Evolutionary conservation across 83 land plant species (phyloP), one percentile per base, ranked within the genome.

Genomic region (Diphasiastrum complanatum): DNA sequence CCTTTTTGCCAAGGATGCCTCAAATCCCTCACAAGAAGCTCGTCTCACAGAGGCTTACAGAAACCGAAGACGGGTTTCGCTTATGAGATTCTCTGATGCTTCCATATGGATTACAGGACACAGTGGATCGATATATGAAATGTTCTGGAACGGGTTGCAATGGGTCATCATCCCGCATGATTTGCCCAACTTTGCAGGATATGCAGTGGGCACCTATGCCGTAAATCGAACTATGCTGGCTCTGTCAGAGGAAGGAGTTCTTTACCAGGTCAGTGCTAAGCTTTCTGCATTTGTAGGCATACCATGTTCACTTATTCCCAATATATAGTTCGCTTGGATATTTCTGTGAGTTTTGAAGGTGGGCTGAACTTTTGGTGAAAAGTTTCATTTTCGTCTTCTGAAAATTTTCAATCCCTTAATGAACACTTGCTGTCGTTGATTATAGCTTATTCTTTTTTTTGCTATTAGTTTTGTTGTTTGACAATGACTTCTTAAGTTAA

Each of bases 141-240:
- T 89, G 67, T 84, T 78, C 45, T 86, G 92, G 92, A 86, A 86
- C 77, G 89, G 89, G 32, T 28, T 84, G 22, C 78, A 78, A 54
- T 86, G 92, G 92, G 92, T 86, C 46, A 63, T 84, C 47, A 82
- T 82, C 16, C 89, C 89, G 11, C 89, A 79, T 69, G 85, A 86
- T 33, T 60, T 86, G 48, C 92, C 82, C n/a, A 16, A 38, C 27
- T 56, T 74, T 23, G 81, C 70, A 24, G 91, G 85, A 5, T 47
- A 41, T 57, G 89, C 89, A 28, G 47, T 66, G 33, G 77, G 83
- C 18, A 63, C 78, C 33, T 81, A 83, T 41, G 51, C 66, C 19
- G 75, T 81, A 65, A 86, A 86, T 34, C 78, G 86, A 14, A 76
- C 85, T 18, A 78, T 84, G 50, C 66, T 84, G 48, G 78, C 85